Percentiles rank a stretch among this genome's conserved stretches.
These are phyloP conservation scores for Starmerella cellae DNA, from an alignment of 805 yeast species.

Conservation along the genomic window DNA sequence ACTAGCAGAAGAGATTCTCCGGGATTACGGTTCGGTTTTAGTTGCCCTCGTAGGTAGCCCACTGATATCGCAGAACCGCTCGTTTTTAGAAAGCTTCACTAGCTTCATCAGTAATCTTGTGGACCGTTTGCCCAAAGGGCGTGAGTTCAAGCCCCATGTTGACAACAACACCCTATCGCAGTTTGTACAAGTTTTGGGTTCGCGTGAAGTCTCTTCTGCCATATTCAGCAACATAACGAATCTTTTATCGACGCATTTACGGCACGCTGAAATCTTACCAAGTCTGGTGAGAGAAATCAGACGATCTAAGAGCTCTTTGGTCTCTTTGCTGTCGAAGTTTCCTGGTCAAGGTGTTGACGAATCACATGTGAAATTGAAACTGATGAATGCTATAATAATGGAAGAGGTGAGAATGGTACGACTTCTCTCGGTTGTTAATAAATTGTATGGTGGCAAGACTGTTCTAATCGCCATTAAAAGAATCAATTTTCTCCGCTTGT, in stretches of 20 bases:
- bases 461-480: conserved; percentile 32
- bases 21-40: not conserved
- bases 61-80: conserved; percentile 3
- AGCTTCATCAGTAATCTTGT: not conserved
- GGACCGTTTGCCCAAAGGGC: not conserved
- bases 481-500: conserved; percentile 60
- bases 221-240: not conserved
- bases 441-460: conserved; percentile 42
- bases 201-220: not conserved
- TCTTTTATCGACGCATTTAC: not conserved
- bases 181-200: not conserved
- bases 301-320: not conserved
- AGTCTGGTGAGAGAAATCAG: not conserved
- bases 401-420: conserved; percentile 58
- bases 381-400: not conserved
- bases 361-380: not conserved
- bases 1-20: not conserved
- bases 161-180: not conserved
- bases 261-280: not conserved
- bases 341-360: not conserved
- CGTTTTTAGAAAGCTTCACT: not conserved
- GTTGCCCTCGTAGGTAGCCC: conserved; percentile 2
- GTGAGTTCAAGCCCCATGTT: not conserved
- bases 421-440: conserved; percentile 76
- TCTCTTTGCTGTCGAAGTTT: not conserved